Conservation (phyloP, 768 basidiomycete species). For the Lactarius sp. region DNA sequence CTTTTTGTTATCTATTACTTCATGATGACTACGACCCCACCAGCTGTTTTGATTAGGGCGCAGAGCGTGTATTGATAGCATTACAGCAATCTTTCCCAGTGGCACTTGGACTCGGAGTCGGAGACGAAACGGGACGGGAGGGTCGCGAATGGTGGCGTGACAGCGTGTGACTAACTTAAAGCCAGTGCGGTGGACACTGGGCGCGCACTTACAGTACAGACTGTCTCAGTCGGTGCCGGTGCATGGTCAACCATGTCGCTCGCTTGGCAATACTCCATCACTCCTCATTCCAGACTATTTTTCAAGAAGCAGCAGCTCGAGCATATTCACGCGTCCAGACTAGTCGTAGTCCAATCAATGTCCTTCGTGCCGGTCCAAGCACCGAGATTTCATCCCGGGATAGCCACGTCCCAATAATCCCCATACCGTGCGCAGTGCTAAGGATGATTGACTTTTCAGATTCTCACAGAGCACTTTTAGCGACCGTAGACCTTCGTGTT, state of each 20-base stretch:
- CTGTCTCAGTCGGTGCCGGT: conserved; percentile 27
- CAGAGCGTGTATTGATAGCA: conserved; percentile 19
- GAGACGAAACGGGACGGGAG: too few relatives aligned
- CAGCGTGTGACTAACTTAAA: background rate
- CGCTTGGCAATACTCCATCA: conserved; percentile 26
- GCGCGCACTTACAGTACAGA: too few relatives aligned
- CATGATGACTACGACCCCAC: conserved; percentile 17
- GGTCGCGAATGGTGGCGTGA: background rate
- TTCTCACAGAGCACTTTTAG: conserved; percentile 1
- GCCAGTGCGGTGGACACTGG: too few relatives aligned
- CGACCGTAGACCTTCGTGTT: background rate
- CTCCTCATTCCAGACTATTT: conserved; percentile 36
- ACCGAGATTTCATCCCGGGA: background rate
- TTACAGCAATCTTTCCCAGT: conserved; percentile 1
- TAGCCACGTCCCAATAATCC: background rate
- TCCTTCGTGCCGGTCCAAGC: background rate
- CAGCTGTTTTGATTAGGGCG: conserved; percentile 21
- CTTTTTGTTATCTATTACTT: conserved; percentile 15
- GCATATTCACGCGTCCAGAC: conserved; percentile 38
- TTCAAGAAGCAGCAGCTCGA: conserved; percentile 47
- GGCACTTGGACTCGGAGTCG: too few relatives aligned
- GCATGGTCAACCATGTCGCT: conserved; percentile 41
- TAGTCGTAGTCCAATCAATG: background rate
- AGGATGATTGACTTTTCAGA: background rate
- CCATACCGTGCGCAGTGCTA: conserved; percentile 3